Base-by-base conservation (phyloP, 192 early-diverging fungal genomes). In the Allomyces javanicus region DNA sequence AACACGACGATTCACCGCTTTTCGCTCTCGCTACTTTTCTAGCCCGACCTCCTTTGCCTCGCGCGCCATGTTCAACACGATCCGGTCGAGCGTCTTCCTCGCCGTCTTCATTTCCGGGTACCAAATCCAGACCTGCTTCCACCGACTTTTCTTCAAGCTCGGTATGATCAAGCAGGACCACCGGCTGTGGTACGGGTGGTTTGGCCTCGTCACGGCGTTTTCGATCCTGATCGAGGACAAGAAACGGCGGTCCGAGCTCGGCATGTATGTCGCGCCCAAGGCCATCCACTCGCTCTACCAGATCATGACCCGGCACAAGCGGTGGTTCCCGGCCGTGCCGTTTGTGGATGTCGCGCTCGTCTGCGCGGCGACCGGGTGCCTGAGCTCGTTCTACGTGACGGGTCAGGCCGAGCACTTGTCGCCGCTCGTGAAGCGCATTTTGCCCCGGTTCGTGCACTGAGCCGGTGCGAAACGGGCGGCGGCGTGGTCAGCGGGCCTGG, bases 221-320 rank as follows among this genome's bases (percentile, higher is more conserved):
- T 65, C 65, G 23, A 65, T 65, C 43, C 12, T 44, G 23, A 22
- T 65, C 23, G 65, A 65, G 23, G 44, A 65, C 25, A 65, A 65
- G 50, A 65, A 33, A 7, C 43, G 65, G 22, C 65, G 65, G n/a
- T 11, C 65, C 3, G 65, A 65, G 23, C 50, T 65, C 11, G 65
- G 25, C 11, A 14, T 58, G 50, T 58, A 58, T 6, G 50, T 58
- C 17, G 50, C 50, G 50, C 50, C 50, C 50, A 58, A 58, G 50
- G 50, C 50, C 17, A 58, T 58, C 21, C 50, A 58, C 21, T 58
- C 50, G 17, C 12, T 58, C 4, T 58, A 58, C 50, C 50, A 58
- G 50, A 58, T 58, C 50, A 14, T 58, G 50, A 58, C 50, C 50
- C 1, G 21, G 12, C 50, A 58, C 50, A 58, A 58, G 50, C 2